Base-by-base conservation (phyloP, 768 basidiomycete species). In the Hortiboletus campestris region DNA sequence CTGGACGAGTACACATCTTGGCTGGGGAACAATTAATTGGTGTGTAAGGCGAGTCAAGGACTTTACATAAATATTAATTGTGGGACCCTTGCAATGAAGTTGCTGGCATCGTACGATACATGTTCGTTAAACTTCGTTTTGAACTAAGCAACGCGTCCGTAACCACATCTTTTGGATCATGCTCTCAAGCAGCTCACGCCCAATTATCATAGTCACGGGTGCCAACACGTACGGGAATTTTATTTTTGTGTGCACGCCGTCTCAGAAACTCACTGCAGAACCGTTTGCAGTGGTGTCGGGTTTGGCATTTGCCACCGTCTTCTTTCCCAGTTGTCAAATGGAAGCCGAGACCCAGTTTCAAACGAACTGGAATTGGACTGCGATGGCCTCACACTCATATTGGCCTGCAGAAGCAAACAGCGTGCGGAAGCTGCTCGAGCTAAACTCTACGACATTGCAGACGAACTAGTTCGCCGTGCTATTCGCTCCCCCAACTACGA, bases 281-380 rank as follows among this genome's bases (percentile, higher is more conserved):
- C 22, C 20, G 84, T 46, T 54, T 53, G 3, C 67, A 94, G 91
- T 38, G 92, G 92, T 53, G 79, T 94, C 17, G 92, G 92, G 16
- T 89, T 87, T 67, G 90, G 89, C 13, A 86, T 89, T 42, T 92
- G 90, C 73, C 83, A 86, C 57, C 85, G 92, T 45, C 78, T 94
- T 8, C 77, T 94, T 43, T 71, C 77, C 60, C 86, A 91, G 62
- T 74, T 93, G 17, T 81, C 81, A n/a, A 74, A 76, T 40, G 64
- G 67, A 14, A 66, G 65, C 53, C 81, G 82, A 6, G 71, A 78
- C 13, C 19, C 46, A 14, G 46, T 47, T 34, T 56, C 61, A 44
- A 55, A 56, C 25, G 49, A 52, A 54, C 53, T 54, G 57, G 67
- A 57, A 39, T 51, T 62, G 13, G 69, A 71, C 9, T 83, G 76